These are phyloP conservation scores for Aegilops sharonensis DNA, from an alignment of 176 grass and related monocot species.

Conservation along the genomic window DNA sequence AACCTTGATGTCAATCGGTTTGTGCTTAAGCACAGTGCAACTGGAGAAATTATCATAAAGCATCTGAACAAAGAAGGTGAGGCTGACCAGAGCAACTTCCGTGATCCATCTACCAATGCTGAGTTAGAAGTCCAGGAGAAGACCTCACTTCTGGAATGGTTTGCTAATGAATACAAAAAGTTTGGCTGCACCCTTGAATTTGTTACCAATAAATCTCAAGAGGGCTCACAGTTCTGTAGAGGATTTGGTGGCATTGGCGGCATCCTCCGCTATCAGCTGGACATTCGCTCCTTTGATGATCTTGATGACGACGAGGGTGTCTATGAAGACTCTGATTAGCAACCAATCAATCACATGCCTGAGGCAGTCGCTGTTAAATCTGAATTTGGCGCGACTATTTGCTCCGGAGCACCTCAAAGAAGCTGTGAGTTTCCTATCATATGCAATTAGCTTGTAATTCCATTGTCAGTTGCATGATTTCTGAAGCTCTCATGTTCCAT, in stretches of 20 bases:
- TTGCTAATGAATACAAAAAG: constrained; percentile 81
- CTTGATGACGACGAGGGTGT: constrained; percentile 64
- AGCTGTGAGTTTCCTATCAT: not conserved
- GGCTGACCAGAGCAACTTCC: constrained; percentile 67
- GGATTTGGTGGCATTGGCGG: constrained; percentile 78
- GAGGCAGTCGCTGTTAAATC: not conserved
- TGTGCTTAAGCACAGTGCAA: constrained; percentile 59
- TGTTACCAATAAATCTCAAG: constrained; percentile 78
- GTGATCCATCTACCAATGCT: constrained; percentile 47
- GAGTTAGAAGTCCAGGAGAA: constrained; percentile 76
- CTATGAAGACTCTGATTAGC: constrained; percentile 64
- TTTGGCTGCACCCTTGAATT: constrained; percentile 83
- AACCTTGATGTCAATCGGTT: constrained; percentile 78
- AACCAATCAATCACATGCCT: constrained; percentile 3
- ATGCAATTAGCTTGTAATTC: not conserved
- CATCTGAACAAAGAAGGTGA: constrained; percentile 70
- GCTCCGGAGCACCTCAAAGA: not conserved
- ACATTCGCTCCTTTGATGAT: constrained; percentile 75
- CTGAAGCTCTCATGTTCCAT: not conserved
- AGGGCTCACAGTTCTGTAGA: constrained; percentile 77
- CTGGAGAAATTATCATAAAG: constrained; percentile 52
- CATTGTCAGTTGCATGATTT: not conserved
- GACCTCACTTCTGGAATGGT: constrained; percentile 67
- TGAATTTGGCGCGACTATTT: constrained; percentile 20
- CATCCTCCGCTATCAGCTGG: constrained; percentile 60